Base-by-base conservation (phyloP, 345 rosid genomes). In the Citrus maxima region DNA sequence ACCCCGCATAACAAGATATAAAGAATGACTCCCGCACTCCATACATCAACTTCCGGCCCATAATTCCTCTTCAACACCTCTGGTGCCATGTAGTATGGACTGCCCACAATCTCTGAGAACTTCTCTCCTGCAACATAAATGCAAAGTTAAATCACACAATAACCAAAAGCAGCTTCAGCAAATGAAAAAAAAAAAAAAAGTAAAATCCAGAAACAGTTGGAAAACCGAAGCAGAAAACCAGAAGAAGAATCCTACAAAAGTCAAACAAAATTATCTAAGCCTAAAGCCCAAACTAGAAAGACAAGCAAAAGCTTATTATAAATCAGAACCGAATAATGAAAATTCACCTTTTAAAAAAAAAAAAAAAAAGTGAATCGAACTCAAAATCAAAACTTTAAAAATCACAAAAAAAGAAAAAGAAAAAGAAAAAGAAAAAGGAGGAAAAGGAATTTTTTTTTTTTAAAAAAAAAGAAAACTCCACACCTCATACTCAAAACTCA, bases 1-100 rank as follows among this genome's bases (percentile, higher is more conserved):
- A 93, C 97, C 78, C 99, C 97, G 38, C 98, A 93, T 61, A 92
- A 80, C 82, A 95, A 82, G 73, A 95, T 95, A 74, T 95, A 95
- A 51, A 92, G 90, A 73, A 95, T 92, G 65, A 95, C 98, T 74
- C 98, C 98, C 6, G 95, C 97, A 74, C 98, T 95, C 98, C 98
- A 95, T 2, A 95, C 83, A 79, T 95, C 98, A 78, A 95, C 91
- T 84, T 90, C 98, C 0, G 94, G 98, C 56, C 98, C 98, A 79
- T 95, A 95, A 79, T 90, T 92, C 76, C 93, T 84, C 90, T 88
- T 93, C 88, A 95, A 79, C 35, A 93, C 98, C 77, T 93, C 99
- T 7, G 95, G 98, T 25, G 99, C 99, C 99, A 95, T 95, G 81
- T 95, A 92, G 77, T 91, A 93, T 5, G 98, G 98, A 88, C 98